A percentile compares a stretch with the other conserved stretches of the same genome.
These are phyloP conservation scores for Populus davidiana DNA, from an alignment of 345 rosid genomes.

Conservation along the genomic window DNA sequence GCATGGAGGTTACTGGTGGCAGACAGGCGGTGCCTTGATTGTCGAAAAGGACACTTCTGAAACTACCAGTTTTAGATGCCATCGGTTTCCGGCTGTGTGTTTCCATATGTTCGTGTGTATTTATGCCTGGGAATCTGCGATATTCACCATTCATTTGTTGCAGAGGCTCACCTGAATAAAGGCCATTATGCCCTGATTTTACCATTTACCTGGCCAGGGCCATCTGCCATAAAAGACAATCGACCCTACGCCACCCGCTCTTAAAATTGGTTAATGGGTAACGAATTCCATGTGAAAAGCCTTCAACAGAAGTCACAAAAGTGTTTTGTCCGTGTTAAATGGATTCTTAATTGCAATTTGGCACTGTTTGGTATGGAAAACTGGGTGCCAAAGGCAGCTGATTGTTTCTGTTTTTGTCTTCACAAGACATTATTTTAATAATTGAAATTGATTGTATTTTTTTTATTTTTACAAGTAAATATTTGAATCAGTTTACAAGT, in stretches of 20 bases:
- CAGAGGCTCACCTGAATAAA: not conserved
- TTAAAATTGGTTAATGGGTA: not conserved
- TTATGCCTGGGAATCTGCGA: not conserved
- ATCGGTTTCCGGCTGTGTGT: constrained; percentile 5
- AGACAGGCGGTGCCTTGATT: constrained; percentile 6
- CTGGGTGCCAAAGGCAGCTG: not conserved
- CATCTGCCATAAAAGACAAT: not conserved
- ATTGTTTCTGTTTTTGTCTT: no score
- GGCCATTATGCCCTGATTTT: not conserved
- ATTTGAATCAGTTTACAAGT: no score
- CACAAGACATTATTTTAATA: not conserved
- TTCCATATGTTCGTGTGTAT: not conserved
- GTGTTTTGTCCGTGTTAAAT: not conserved
- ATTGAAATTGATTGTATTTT: no score
- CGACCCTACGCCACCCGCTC: not conserved
- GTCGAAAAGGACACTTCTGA: not conserved
- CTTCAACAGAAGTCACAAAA: not conserved
- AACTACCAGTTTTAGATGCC: constrained; percentile 1
- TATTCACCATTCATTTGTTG: not conserved
- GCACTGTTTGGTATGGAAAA: no score
- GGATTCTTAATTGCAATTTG: not conserved
- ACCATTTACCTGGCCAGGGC: not conserved
- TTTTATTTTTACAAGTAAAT: no score
- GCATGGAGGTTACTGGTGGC: constrained; percentile 5
- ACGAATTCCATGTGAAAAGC: not conserved